phyloP scores from a whole-genome alignment of 768 basidiomycete species.

The Podaxis rugospora region DNA sequence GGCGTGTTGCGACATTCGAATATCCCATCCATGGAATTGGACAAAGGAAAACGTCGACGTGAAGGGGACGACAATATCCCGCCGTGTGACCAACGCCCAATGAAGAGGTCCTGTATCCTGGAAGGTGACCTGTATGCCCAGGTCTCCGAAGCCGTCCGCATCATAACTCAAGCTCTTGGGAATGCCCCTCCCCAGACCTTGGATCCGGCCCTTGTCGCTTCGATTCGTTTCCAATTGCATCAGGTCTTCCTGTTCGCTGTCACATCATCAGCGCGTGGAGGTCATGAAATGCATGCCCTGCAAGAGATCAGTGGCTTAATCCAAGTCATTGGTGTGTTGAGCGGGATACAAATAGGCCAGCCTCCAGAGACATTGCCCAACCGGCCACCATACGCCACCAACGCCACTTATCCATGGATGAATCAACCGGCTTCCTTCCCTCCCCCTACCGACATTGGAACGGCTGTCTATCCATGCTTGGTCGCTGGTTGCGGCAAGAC shows the following conservation, averaged over 20 bases:
- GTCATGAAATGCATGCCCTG: constrained; percentile 49
- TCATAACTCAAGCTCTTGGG: constrained; percentile 47
- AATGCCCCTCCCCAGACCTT: constrained; percentile 38
- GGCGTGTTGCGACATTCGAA: constrained; percentile 61
- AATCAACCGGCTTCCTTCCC: constrained; percentile 21
- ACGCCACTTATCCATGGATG: constrained; percentile 30
- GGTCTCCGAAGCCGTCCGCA: constrained; percentile 55
- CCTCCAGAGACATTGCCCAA: constrained; percentile 30
- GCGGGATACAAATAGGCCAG: constrained; percentile 66
- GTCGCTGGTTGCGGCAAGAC: constrained; percentile 59
- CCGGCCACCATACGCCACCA: constrained; percentile 26
- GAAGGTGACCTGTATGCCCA: constrained; percentile 49
- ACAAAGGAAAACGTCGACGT: constrained; percentile 75
- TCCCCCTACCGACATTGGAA: constrained; percentile 49
- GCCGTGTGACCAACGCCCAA: constrained; percentile 20
- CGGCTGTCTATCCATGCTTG: constrained; percentile 80
- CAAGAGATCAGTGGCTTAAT: constrained; percentile 81
- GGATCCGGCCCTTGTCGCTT: constrained; percentile 57
- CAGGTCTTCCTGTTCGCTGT: constrained; percentile 77
- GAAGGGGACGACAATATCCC: constrained; percentile 38
- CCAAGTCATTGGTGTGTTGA: constrained; percentile 77
- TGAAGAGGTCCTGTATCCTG: constrained; percentile 43
- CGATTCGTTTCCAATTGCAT: constrained; percentile 68
- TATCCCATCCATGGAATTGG: constrained; percentile 55
- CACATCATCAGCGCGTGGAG: constrained; percentile 56